Conservation (phyloP, 2,329 filamentous ascomycete species). For the Diaporthe caulivora region DNA sequence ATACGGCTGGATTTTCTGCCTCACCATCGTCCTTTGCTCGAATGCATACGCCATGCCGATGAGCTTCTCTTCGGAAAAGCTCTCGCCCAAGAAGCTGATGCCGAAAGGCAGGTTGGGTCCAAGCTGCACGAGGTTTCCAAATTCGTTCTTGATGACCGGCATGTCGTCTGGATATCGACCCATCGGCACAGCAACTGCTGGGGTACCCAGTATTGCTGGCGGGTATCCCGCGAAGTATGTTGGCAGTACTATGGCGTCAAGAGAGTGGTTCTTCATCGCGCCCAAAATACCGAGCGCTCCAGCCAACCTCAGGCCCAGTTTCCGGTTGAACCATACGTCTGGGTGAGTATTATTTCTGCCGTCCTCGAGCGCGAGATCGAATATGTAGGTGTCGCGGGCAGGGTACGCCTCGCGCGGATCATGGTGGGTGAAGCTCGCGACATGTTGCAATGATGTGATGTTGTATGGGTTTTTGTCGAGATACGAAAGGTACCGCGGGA, state of each 20-base stretch:
- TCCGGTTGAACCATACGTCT: conserved; percentile 70
- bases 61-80: conserved; percentile 71
- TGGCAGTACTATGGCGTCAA: conserved; percentile 74
- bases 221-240: conserved; percentile 48
- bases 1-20: conserved; percentile 45
- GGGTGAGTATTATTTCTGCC: conserved; percentile 67
- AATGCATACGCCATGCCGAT: conserved; percentile 77
- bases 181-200: conserved; percentile 56
- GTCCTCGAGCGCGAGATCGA: conserved; percentile 66
- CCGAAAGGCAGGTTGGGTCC: conserved; percentile 64
- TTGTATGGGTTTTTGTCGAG: conserved; percentile 70
- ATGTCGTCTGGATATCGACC: conserved; percentile 67
- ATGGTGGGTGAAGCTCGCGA: conserved; percentile 67
- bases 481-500: conserved; percentile 66
- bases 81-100: conserved; percentile 70
- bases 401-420: conserved; percentile 69
- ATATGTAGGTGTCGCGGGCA: conserved; percentile 65
- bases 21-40: conserved; percentile 66
- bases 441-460: conserved; percentile 62
- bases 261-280: conserved; percentile 65
- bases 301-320: conserved; percentile 63
- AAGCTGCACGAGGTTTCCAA: conserved; percentile 63
- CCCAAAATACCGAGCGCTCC: conserved; percentile 70
- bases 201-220: conserved; percentile 19
- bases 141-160: conserved; percentile 56